These are phyloP conservation scores for Triglochin maritima DNA, from an alignment of 106 monocot genomes.

Conservation along the genomic window DNA sequence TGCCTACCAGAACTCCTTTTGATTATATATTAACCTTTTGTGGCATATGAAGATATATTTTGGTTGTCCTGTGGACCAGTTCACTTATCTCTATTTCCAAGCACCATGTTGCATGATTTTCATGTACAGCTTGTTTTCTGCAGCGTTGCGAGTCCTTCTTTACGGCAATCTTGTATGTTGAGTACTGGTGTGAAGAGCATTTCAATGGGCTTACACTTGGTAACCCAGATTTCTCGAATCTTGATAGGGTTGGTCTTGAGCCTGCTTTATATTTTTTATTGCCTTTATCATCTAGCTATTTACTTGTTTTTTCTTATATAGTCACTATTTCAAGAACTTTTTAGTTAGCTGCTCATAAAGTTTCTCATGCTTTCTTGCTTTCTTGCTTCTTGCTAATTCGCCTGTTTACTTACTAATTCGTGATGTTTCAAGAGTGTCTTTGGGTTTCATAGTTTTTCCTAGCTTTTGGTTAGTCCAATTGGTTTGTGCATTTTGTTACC, in stretches of 20 bases:
- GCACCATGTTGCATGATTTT: no score
- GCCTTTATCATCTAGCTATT: neutral
- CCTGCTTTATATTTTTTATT: neutral
- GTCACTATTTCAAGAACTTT: neutral
- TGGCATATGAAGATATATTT: no score
- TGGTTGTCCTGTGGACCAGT: no score
- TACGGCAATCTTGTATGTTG: slow-evolving; percentile 78
- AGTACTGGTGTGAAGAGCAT: slow-evolving; percentile 93
- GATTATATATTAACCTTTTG: no score
- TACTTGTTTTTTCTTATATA: neutral
- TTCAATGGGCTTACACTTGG: slow-evolving; percentile 61
- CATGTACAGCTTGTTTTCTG: slow-evolving; percentile 1
- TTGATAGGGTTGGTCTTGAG: slow-evolving; percentile 37
- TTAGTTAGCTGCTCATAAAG: neutral
- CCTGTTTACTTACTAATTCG: neutral
- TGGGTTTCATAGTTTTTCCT: no score
- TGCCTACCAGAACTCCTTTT: no score
- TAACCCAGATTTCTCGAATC: slow-evolving; percentile 61
- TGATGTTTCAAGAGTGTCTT: neutral
- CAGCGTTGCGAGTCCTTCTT: slow-evolving; percentile 83
- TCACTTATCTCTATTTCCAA: neutral
- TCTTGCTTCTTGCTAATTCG: no score
- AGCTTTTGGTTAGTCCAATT: no score
- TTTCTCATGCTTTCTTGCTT: no score
- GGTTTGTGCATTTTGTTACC: no score